These are phyloP conservation scores for Solanum tarijense DNA, from an alignment of 257 asterid genomes.

Conservation along the genomic window DNA sequence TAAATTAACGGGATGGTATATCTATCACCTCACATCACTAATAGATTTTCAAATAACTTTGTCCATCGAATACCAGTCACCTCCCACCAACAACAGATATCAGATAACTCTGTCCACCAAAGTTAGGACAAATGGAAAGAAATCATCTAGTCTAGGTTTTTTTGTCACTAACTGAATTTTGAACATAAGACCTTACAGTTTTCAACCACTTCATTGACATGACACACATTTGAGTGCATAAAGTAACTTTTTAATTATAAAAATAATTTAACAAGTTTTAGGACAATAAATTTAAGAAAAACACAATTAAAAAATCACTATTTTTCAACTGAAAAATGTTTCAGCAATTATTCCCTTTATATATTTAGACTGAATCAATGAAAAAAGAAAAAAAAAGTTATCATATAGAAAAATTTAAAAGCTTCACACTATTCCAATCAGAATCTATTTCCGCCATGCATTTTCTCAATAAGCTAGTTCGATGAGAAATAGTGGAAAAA, in stretches of 20 bases:
- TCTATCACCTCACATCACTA: not conserved
- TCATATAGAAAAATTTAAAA: not conserved
- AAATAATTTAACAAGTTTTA: too few relatives aligned
- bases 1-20: too few relatives aligned
- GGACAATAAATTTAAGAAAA: not conserved
- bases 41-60: too few relatives aligned
- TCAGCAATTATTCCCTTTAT: not conserved
- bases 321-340: not conserved
- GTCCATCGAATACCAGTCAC: not conserved
- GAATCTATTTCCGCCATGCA: not conserved
- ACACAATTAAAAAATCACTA: not conserved
- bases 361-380: not conserved
- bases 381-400: too few relatives aligned
- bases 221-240: too few relatives aligned
- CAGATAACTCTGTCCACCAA: too few relatives aligned
- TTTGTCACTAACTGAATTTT: too few relatives aligned
- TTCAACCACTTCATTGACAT: not conserved
- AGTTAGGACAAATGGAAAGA: too few relatives aligned
- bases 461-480: not conserved
- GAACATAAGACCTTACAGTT: too few relatives aligned
- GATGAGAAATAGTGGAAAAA: not conserved
- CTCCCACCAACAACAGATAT: fast-evolving
- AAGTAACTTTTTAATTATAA: too few relatives aligned
- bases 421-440: not conserved
- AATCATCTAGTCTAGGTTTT: not conserved